Base-by-base conservation (phyloP, 2,329 filamentous ascomycete genomes). In the Colletotrichum sp. region DNA sequence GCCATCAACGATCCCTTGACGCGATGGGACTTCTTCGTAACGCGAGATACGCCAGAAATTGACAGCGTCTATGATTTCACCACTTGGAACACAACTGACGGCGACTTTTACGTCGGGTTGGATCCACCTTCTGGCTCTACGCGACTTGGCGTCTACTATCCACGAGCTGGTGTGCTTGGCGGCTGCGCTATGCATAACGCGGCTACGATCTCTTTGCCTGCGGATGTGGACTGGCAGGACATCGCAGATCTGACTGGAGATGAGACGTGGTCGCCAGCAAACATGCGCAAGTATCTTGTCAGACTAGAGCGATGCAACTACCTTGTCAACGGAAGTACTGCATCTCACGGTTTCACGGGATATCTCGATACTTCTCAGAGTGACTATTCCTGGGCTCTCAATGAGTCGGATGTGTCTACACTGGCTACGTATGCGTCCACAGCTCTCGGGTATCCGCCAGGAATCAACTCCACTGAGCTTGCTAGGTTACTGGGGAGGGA, bases 11-110 rank as follows among this genome's bases (percentile, higher is more conserved):
- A 21, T 28, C 24, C 34, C 3, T 6, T 52, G 2, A 18, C 48
- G 5, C 30, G 68, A 12, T 93, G 92, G 92, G 88, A 92, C 82
- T 93, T 90, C 82, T 93, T 88, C 77, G 90, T 93, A 72, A 87
- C 89, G 66, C 92, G 93, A 81, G 82, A 85, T 5, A 86, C 92
- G 77, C 81, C 87, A n/a, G 81, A 82, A 2, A 57, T 34, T 5
- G 86, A 87, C 12, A 87, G 89, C 77, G 82, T 86, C 57, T 84
- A 86, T 61, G 89, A 92, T 79, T 88, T 93, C 82, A 82, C 84
- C 77, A 84, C 82, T 1, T 88, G 84, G 75, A 74, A 80, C 15
- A 82, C 79, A 4, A 64, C 83, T 0, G 79, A 85, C 21, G 87
- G 87, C 4, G 77, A 79, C 26, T 72, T 68, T 24, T 88, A 76